Percentiles rank a stretch among this genome's conserved stretches.
Conservation (phyloP, 208 protist genomes). For the Trypanosoma grayi region DNA sequence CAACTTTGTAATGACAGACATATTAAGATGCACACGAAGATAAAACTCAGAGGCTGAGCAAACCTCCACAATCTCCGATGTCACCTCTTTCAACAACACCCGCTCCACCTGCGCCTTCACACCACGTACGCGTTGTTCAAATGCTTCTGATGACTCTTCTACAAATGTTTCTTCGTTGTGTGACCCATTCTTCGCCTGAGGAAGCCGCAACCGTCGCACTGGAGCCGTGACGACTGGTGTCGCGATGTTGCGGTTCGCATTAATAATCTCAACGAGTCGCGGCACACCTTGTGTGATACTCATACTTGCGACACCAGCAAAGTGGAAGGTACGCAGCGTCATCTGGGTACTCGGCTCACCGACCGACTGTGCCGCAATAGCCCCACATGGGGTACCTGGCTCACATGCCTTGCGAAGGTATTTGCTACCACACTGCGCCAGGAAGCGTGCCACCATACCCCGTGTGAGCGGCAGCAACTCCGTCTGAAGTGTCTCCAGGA, state of each 20-base stretch:
- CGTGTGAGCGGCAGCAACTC: conserved; percentile 71
- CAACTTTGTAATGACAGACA: conserved; percentile 84
- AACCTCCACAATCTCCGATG: conserved; percentile 83
- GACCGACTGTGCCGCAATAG: conserved; percentile 98
- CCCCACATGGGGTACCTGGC: conserved; percentile 98
- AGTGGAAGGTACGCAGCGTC: conserved; percentile 99
- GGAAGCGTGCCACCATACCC: conserved; percentile 72
- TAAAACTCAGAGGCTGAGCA: conserved; percentile 80
- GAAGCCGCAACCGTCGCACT: conserved; percentile 13
- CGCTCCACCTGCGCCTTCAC: conserved; percentile 93
- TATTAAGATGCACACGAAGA: conserved; percentile 94
- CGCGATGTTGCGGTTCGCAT: conserved; percentile 97
- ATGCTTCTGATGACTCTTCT: conserved; percentile 11
- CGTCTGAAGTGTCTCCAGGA: conserved; percentile 58
- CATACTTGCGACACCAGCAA: conserved; percentile 99
- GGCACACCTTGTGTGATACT: conserved; percentile 97
- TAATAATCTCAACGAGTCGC: conserved; percentile 99
- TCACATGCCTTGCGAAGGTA: conserved; percentile 91
- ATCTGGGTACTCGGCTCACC: conserved; percentile 99
- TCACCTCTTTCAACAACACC: conserved; percentile 91
- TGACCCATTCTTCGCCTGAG: background rate
- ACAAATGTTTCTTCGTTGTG: background rate
- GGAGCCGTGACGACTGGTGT: conserved; percentile 98
- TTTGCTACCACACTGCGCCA: conserved; percentile 68
- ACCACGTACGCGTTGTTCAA: conserved; percentile 40